These are phyloP conservation scores for Orbilia ellipsospora DNA, from an alignment of 2,329 filamentous ascomycete species.

Conservation along the genomic window DNA sequence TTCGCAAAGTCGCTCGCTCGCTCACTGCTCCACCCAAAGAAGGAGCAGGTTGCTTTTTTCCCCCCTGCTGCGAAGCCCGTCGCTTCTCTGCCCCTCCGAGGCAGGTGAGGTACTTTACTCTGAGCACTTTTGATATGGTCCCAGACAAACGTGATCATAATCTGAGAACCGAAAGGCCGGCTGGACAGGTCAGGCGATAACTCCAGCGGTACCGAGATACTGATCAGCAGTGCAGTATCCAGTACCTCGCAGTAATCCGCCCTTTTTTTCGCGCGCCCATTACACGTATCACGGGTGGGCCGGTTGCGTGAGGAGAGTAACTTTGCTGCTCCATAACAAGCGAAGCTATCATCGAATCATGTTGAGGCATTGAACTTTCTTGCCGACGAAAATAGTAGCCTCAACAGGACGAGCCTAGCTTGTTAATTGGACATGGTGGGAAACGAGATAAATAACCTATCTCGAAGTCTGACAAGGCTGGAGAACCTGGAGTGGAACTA, in stretches of 20 bases:
- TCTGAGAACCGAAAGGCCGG: conserved; percentile 52
- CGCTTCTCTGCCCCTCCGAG: conserved; percentile 45
- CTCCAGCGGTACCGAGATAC: conserved; percentile 54
- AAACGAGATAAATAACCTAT: conserved; percentile 21
- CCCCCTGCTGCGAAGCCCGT: conserved; percentile 23
- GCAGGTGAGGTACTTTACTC: conserved; percentile 38
- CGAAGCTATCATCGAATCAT: conserved; percentile 37
- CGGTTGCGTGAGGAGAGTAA: conserved; percentile 10
- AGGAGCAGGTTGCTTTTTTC: conserved; percentile 42
- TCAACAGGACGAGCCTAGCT: conserved; percentile 38
- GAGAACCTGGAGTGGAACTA: conserved; percentile 19
- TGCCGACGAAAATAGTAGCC: conserved; percentile 51
- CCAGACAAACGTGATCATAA: conserved; percentile 55
- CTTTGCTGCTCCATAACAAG: conserved; percentile 4
- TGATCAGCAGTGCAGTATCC: conserved; percentile 49
- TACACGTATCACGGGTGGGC: conserved; percentile 51
- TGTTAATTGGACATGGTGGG: neutral
- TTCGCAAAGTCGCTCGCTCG: conserved; percentile 4
- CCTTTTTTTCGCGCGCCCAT: conserved; percentile 28
- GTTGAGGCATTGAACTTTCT: conserved; percentile 13
- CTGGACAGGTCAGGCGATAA: conserved; percentile 56
- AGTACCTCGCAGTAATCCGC: conserved; percentile 53
- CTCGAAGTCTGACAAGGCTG: conserved; percentile 48
- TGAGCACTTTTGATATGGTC: conserved; percentile 29
- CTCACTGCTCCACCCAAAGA: conserved; percentile 7